phyloP scores from a whole-genome alignment of 371 early-diverging fungal species.

The Batkoa obscura region DNA sequence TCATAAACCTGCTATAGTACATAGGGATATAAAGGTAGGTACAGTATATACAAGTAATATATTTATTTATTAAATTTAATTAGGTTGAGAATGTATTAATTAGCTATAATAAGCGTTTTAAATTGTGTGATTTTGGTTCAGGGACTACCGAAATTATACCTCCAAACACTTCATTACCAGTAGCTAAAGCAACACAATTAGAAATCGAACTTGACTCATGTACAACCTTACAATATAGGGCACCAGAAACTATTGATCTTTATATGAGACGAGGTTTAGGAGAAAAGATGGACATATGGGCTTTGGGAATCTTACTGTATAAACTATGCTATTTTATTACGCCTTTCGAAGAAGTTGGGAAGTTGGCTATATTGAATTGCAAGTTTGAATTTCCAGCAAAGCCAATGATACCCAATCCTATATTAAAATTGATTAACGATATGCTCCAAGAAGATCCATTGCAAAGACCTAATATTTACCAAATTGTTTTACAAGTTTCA shows the following conservation, averaged over 20 bases:
- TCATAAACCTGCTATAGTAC: constrained; percentile 44
- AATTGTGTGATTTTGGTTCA: constrained; percentile 90
- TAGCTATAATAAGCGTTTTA: constrained; percentile 33
- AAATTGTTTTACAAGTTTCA: constrained; percentile 43
- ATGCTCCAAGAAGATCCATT: constrained; percentile 57
- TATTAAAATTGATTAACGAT: constrained; percentile 15
- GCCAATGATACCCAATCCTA: constrained; percentile 42
- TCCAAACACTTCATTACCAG: constrained; percentile 23
- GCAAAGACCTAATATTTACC: constrained; percentile 54
- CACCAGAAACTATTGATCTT: constrained; percentile 84
- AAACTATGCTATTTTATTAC: constrained; percentile 74
- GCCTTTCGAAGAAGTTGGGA: constrained; percentile 80
- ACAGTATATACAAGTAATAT: constrained; percentile 14
- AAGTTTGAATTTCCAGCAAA: constrained; percentile 53
- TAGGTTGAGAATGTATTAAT: constrained; percentile 37
- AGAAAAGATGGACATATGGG: constrained; percentile 77
- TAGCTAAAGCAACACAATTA: constrained; percentile 44
- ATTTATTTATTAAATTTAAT: background rate
- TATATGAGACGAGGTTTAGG: constrained; percentile 59
- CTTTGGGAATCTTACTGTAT: constrained; percentile 77
- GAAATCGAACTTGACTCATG: constrained; percentile 74
- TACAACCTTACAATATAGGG: constrained; percentile 83
- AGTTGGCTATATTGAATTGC: constrained; percentile 70
- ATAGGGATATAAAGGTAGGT: constrained; percentile 75
- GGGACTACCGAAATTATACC: constrained; percentile 44